Evolutionary conservation across 2,329 filamentous ascomycete species (phyloP), one percentile per base, ranked within the genome.

Genomic region (Trichoderma pleuroti): DNA sequence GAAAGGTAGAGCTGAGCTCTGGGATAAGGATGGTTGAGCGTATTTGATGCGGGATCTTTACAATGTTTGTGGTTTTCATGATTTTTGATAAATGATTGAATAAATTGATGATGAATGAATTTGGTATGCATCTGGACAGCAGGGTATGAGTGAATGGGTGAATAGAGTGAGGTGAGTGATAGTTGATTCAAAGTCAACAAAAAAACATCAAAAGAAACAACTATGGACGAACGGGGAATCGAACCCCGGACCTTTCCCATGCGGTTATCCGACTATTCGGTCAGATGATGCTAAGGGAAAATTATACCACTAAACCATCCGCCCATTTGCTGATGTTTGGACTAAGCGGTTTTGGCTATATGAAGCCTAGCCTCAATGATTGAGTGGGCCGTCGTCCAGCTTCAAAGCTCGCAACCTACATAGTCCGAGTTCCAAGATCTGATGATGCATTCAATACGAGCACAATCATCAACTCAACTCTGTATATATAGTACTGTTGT

Each of bases 251-350:
- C 71, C 71, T 71, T 68, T 72, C 71, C 69, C 71, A 72, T 26
- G 62, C 68, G 54, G 21, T 62, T 16, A 46, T 36, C 42, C 28
- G 18, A 49, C 26, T 26, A 16, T 12, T 7, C 32, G 56, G 21
- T 46, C 18, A 46, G 24, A 67, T 34, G n/a, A 70, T 70, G 71
- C 68, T 71, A 72, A 72, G 68, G 71, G 71, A 72, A 67, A 70
- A 72, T 71, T 71, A 72, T 71, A 72, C 71, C 71, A 72, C 71
- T 72, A 70, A 71, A 70, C 71, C 71, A 72, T 72, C 60, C 71
- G 71, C 71, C 71, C 71, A 67, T 66, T 70, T 65, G 69, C 42
- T 64, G 30, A 36, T 65, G 52, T 9, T 32, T 5, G 14, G 6
- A 2, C 11, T 14, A 3, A 4, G 12, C 10, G 14, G 1, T 21